Evolutionary conservation across 345 rosid genomes (phyloP), one percentile per base, ranked within the genome.

Genomic region (Brassica cretica): DNA sequence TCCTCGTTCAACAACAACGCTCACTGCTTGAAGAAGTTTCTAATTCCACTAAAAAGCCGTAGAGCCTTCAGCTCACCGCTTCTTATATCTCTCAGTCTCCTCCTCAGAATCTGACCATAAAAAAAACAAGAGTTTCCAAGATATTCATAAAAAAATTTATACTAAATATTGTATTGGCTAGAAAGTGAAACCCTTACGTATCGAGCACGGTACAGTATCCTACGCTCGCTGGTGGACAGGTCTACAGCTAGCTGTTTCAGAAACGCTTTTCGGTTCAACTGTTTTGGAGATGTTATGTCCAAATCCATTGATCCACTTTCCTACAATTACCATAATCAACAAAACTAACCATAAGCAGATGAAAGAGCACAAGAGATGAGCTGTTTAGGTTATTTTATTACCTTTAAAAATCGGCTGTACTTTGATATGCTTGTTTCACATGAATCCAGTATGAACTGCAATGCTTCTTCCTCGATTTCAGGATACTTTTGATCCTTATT

Each of bases 201-300:
- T 89, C 92, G 96, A 53, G 98, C 87, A 64, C 98, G 94, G 64
- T 85, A 95, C 8, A 95, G 85, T 83, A 92, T 95, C 83, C 98
- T 88, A 65, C 81, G 91, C 74, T 92, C 99, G 41, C 97, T 95
- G 37, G 82, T 87, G 71, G 91, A 92, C 84, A 92, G 82, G 85
- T 95, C 99, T 70, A 92, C 97, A 2, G 97, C 99, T 70, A 95
- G 78, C 86, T 95, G 99, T 83, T 95, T 95, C 71, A 94, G 84
- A 84, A 94, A 94, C 74, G 89, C 73, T 80, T 89, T 88, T 66
- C 94, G 83, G 83, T 90, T 95, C 15, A 95, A 85, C 64, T 91
- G 99, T 84, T 91, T 95, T 4, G 97, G 98, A 70, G 98, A 91
- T 78, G 97, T 91, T 82, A 91, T 88, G 70, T 95, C 99, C 84